phyloP scores from a whole-genome alignment of 169 alveolate species.

The Plasmodium sp. region DNA sequence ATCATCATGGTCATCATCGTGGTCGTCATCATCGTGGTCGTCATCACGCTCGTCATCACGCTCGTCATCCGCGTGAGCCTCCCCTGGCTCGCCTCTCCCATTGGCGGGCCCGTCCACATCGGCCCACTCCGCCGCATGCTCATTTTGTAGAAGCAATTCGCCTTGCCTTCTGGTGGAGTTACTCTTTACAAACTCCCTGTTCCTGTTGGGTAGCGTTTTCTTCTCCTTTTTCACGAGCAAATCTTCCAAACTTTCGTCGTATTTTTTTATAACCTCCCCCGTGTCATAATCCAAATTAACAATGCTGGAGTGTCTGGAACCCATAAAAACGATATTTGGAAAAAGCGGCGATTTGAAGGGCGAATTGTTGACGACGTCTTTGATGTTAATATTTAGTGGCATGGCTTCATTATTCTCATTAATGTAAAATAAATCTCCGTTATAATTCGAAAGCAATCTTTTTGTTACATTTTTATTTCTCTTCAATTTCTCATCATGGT shows the following conservation, averaged over 20 bases:
- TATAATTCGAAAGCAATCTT: constrained; percentile 46
- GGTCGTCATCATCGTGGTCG: background rate
- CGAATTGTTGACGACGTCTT: constrained; percentile 85
- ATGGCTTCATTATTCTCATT: constrained; percentile 77
- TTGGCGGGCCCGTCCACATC: background rate
- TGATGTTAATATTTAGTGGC: constrained; percentile 80
- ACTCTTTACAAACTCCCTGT: background rate
- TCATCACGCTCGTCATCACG: background rate
- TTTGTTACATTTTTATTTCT: constrained; percentile 17
- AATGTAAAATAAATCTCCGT: constrained; percentile 82
- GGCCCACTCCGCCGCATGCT: background rate
- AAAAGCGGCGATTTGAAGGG: constrained; percentile 85
- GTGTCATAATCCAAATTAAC: constrained; percentile 71
- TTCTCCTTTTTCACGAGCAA: background rate
- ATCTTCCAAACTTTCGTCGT: constrained; percentile 35
- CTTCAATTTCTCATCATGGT: constrained; percentile 12
- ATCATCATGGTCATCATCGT: background rate
- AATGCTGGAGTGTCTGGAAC: constrained; percentile 80
- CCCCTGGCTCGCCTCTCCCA: background rate
- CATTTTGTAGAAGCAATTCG: background rate
- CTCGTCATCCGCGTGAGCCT: background rate
- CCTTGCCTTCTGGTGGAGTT: background rate
- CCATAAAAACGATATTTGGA: constrained; percentile 82
- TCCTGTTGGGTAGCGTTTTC: constrained; percentile 6
- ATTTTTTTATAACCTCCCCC: constrained; percentile 48